phyloP scores from a whole-genome alignment of 23 red algal species.

The Gracilaria gracilis region DNA sequence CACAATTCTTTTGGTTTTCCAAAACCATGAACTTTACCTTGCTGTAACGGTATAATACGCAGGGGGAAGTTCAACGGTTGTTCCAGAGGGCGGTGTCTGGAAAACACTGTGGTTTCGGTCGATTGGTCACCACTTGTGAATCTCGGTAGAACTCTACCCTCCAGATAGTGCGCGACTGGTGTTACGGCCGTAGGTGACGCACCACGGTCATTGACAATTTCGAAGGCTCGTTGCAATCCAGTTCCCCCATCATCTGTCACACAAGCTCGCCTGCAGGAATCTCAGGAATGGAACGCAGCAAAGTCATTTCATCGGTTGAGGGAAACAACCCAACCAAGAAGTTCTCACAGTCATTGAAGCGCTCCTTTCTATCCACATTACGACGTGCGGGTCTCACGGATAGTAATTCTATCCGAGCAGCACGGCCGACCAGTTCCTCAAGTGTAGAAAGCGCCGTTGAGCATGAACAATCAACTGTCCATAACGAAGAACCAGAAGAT shows the following conservation, averaged over 20 bases:
- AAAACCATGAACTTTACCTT: too few relatives aligned
- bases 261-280: neutral
- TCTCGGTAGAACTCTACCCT: too few relatives aligned
- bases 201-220: neutral
- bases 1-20: too few relatives aligned
- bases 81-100: too few relatives aligned
- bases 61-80: too few relatives aligned
- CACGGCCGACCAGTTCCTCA: constrained; percentile 4
- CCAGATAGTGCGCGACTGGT: too few relatives aligned
- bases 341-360: constrained; percentile 9
- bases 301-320: neutral
- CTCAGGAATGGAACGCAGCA: neutral
- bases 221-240: neutral
- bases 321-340: constrained; percentile 3
- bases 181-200: neutral
- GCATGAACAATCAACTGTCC: neutral
- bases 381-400: neutral
- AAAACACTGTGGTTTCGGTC: too few relatives aligned
- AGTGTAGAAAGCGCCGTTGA: neutral
- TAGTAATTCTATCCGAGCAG: neutral
- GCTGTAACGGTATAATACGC: too few relatives aligned
- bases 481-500: neutral
- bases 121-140: too few relatives aligned
- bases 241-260: too few relatives aligned
- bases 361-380: constrained; percentile 5